phyloP scores from a whole-genome alignment of 1,284 basidiomycete species.

The Ganoderma resinaceum region DNA sequence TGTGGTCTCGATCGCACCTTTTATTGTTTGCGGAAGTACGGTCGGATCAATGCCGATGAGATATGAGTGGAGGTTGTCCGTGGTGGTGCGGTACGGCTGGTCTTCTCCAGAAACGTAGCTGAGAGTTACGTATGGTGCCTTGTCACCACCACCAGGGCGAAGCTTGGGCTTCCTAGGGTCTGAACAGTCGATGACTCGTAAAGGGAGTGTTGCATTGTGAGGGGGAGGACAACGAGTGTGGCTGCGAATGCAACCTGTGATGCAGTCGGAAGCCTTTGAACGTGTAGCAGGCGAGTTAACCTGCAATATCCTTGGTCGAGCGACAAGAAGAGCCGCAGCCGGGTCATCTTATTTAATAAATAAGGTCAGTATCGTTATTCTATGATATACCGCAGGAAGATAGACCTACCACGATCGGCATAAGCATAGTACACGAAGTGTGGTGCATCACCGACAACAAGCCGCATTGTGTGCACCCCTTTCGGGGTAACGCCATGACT shows the following conservation, averaged over 20 bases:
- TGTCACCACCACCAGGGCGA: slow-evolving; percentile 10
- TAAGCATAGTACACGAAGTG: slow-evolving; percentile 23
- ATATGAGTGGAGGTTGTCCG: slow-evolving; percentile 14
- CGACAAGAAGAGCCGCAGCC: slow-evolving; percentile 10
- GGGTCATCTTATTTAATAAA: slow-evolving; percentile 4
- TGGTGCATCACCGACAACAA: slow-evolving; percentile 15
- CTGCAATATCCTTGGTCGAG: slow-evolving; percentile 6
- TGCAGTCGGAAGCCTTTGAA: slow-evolving; percentile 8
- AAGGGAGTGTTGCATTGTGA: slow-evolving; percentile 15
- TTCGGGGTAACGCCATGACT: slow-evolving; percentile 18
- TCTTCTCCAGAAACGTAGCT: slow-evolving; percentile 20
- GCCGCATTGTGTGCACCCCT: slow-evolving; percentile 19
- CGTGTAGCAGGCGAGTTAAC: slow-evolving; percentile 9
- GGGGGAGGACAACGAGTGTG: slow-evolving; percentile 18
- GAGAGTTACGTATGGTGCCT: slow-evolving; percentile 12
- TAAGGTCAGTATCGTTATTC: background rate
- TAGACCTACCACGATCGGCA: slow-evolving; percentile 16
- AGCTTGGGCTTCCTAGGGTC: slow-evolving; percentile 17
- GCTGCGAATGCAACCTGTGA: slow-evolving; percentile 18
- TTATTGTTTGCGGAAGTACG: slow-evolving; percentile 16
- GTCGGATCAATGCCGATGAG: slow-evolving; percentile 6
- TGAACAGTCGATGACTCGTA: slow-evolving; percentile 16
- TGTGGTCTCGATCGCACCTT: slow-evolving; percentile 19
- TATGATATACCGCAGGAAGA: background rate
- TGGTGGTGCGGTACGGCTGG: slow-evolving; percentile 15